Evolutionary conservation across 1,284 basidiomycete species (phyloP).

Genomic region (Leccinum idahoense): DNA sequence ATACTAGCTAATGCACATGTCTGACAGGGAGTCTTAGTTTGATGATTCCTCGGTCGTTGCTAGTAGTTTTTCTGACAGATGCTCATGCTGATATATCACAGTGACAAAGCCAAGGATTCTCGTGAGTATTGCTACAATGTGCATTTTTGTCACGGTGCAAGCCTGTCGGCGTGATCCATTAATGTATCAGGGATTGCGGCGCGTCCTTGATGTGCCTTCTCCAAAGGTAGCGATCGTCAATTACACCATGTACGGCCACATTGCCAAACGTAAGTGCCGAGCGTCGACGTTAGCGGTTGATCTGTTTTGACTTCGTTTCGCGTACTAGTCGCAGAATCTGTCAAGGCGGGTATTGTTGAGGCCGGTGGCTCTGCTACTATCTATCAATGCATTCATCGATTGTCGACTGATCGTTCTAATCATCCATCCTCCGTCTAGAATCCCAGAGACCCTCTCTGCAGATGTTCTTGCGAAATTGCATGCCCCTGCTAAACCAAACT

Average conservation of each 20-base stretch:
- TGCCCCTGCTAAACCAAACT: slow-evolving; percentile 26
- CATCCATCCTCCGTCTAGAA: slow-evolving; percentile 34
- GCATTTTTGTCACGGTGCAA: too few species aligned
- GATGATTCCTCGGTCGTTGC: too few species aligned
- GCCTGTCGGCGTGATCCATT: neutral
- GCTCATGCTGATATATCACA: too few species aligned
- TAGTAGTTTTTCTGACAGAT: too few species aligned
- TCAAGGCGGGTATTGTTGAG: slow-evolving; percentile 66
- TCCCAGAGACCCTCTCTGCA: slow-evolving; percentile 80
- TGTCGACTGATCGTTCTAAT: neutral
- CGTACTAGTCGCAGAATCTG: slow-evolving; percentile 67
- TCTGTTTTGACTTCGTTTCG: slow-evolving; percentile 12
- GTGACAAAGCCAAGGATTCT: too few species aligned
- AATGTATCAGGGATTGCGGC: slow-evolving; percentile 1
- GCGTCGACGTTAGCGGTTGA: neutral
- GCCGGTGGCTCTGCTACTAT: slow-evolving; percentile 72
- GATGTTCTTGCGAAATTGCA: slow-evolving; percentile 40
- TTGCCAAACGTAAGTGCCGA: slow-evolving; percentile 51
- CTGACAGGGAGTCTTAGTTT: too few species aligned
- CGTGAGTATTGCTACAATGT: too few species aligned
- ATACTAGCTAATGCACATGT: too few species aligned
- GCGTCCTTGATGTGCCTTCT: slow-evolving; percentile 16
- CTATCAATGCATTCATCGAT: slow-evolving; percentile 51
- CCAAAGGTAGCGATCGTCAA: slow-evolving; percentile 67
- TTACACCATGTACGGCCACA: slow-evolving; percentile 82